These are phyloP conservation scores for Kalanchoe fedtschenkoi DNA, from an alignment of 164 flowering plant genomes.

Conservation along the genomic window DNA sequence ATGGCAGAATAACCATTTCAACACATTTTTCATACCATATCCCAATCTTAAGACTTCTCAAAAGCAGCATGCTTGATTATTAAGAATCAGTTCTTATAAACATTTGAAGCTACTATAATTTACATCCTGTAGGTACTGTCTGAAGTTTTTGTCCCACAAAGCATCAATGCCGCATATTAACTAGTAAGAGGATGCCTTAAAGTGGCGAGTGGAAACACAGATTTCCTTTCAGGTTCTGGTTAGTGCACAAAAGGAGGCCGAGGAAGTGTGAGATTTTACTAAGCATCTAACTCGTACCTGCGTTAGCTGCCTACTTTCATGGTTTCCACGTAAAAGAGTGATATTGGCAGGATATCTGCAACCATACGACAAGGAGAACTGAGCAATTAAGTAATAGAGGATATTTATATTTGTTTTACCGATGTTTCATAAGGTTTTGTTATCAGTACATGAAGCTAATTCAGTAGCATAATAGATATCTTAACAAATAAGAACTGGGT, in stretches of 20 bases:
- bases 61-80: no score
- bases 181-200: not conserved
- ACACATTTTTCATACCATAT: no score
- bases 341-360: conserved; percentile 86
- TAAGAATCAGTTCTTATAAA: no score
- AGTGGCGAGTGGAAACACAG: not conserved
- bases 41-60: no score
- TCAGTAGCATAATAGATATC: not conserved
- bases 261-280: not conserved
- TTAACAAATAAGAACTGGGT: not conserved
- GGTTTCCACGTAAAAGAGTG: conserved; percentile 96
- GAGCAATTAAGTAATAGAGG: not conserved
- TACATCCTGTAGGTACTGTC: no score
- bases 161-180: no score
- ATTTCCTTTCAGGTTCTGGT: not conserved
- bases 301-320: conserved; percentile 95
- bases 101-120: no score
- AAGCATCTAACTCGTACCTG: conserved; percentile 43
- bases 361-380: not conserved
- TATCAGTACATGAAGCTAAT: not conserved
- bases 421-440: not conserved
- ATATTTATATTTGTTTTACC: not conserved
- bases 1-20: no score
- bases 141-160: no score
- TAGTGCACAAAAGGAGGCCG: not conserved